Evolutionary conservation across 768 basidiomycete species (phyloP), one percentile per base, ranked within the genome.

Genomic region (Clitopilus passeckerianus): DNA sequence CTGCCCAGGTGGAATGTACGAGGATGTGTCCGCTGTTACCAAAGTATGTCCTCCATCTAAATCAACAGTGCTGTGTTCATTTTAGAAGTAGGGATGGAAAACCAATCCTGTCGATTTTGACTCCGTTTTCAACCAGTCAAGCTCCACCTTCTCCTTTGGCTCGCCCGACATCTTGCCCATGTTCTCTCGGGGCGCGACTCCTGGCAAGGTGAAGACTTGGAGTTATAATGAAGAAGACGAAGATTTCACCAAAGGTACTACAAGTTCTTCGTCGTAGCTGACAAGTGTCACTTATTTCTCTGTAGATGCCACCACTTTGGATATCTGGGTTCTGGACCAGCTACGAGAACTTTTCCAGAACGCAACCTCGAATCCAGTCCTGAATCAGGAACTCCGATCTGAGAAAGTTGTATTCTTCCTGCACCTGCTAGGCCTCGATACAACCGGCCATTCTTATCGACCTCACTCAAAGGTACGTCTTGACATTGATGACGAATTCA

Each of bases 91-190:
- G 89, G 91, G 90, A 53, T 93, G 91, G 91, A 93, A 91, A 75
- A 81, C 86, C 0, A 93, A 92, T 71, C 91, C 90, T 54, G 90
- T 94, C 54, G 84, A 92, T 65, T 94, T 95, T 68, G 92, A 95
- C 70, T 92, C 91, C 1, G 85, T 94, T 14, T 91, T 95, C 71
- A 95, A 94, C 66, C 88, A 86, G 65, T 92, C 91, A 1, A 81
- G 79, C 37, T 75, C 80, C 20, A 91, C 91, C 0, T 95, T 85
- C 67, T 88, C 90, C 1, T 94, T 95, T 60, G 93, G 93, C 0
- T 90, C 89, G 1, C 93, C 93, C 0, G 93, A 95, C 69, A 95
- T 95, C 56, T 71, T 94, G 5, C 91, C 91, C 1, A 94, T 95
- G 88, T 95, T 95, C 65, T 75, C 84, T 7, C 79, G 82, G n/a